Evolutionary conservation across 2,329 filamentous ascomycete genomes (phyloP), one percentile per base, ranked within the genome.

Genomic region (Passalora sequoiae): DNA sequence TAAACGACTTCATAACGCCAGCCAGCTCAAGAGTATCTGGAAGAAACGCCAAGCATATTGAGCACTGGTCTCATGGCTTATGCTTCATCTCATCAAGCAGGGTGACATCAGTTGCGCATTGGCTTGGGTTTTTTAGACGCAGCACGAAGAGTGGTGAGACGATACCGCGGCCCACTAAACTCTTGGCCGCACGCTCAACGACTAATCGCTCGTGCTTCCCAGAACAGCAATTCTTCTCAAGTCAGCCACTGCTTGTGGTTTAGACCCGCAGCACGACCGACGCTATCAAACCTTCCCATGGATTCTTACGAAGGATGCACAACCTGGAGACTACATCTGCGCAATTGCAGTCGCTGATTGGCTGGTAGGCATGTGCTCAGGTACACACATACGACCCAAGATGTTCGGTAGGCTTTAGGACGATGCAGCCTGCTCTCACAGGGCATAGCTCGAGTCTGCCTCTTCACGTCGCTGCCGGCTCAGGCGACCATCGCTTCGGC

Each of bases 201-300:
- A 8, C 20, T 19, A 33, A 15, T 12, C 13, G 13, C 12, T 3
- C 13, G 17, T 3, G 16, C 30, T 33, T 12, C 30, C 30, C 9
- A 33, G 15, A 33, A 33, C 9, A 19, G 30, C 30, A 33, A 33
- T 33, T 33, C 15, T 33, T 6, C 30, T 33, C 16, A 33, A 15
- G 6, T 4, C 30, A 8, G 4, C 13, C 9, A 8, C 30, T 33
- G 30, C 30, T 33, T 33, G 13, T 10, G 12, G 30, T 13, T 17
- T 33, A 33, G 30, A 19, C 3, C 13, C 2, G 13, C 30, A 6
- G 6, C 30, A 17, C 30, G 17, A 19, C 13, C 7, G n/a, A 33
- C 17, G 30, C 30, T 19, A n/a, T n/a, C n/a, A n/a, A n/a, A n/a
- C n/a, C n/a, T n/a, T n/a, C n/a, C n/a, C n/a, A n/a, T n/a, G n/a